A percentile compares a stretch with the other conserved stretches of the same genome.
These are phyloP conservation scores for Leccinum truebloodii DNA, from an alignment of 768 basidiomycete genomes.

Conservation along the genomic window DNA sequence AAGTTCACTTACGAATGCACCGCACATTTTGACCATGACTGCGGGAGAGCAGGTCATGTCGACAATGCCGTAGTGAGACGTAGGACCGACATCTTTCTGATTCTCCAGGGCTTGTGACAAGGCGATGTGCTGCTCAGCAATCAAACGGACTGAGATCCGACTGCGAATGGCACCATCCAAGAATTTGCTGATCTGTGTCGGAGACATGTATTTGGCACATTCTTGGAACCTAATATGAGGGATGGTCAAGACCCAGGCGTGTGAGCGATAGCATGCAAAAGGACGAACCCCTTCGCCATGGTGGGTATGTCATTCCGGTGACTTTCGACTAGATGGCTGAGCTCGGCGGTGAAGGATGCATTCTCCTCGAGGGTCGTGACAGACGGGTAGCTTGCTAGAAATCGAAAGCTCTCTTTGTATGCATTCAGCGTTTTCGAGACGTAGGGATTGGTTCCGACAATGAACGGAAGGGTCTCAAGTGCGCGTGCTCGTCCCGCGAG, in stretches of 20 bases:
- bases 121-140: constrained; percentile 90
- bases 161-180: constrained; percentile 83
- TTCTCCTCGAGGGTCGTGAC: constrained; percentile 73
- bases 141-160: constrained; percentile 83
- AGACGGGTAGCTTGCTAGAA: constrained; percentile 64
- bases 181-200: constrained; percentile 76
- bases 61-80: constrained; percentile 68
- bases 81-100: constrained; percentile 29
- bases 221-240: constrained; percentile 70
- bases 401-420: constrained; percentile 69
- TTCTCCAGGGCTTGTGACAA: constrained; percentile 67
- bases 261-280: constrained; percentile 4
- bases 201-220: constrained; percentile 79
- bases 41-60: constrained; percentile 70
- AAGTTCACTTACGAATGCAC: constrained; percentile 79
- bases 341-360: constrained; percentile 58
- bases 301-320: constrained; percentile 90
- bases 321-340: constrained; percentile 70
- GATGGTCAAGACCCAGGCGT: neutral
- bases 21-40: constrained; percentile 76
- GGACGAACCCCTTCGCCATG: constrained; percentile 79
- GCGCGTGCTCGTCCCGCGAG: constrained; percentile 74
- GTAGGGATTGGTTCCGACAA: constrained; percentile 88
- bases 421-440: constrained; percentile 69
- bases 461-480: constrained; percentile 78